Evolutionary conservation across 1,284 basidiomycete genomes (phyloP).

Genomic region (Apiotrichum montevideense): DNA sequence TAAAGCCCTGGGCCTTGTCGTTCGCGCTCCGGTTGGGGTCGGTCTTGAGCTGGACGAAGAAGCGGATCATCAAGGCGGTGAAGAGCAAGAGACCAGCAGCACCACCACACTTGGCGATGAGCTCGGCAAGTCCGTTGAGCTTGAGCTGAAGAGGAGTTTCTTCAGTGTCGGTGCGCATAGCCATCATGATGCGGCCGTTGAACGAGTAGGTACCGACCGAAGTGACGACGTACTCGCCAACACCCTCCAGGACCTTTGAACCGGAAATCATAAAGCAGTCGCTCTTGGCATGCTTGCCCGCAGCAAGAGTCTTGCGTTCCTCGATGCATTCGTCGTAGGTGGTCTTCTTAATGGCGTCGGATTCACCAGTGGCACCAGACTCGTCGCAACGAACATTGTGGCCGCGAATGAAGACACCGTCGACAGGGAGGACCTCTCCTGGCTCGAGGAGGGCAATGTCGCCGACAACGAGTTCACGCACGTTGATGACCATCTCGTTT

Average conservation of each 20-base stretch:
- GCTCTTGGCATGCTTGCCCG: conserved; percentile 54
- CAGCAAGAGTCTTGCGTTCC: conserved; percentile 42
- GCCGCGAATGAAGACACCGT: conserved; percentile 86
- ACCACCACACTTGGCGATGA: conserved; percentile 87
- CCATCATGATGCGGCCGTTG: conserved; percentile 92
- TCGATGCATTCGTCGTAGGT: conserved; percentile 70
- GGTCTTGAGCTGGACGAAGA: conserved; percentile 76
- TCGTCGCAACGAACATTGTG: conserved; percentile 96
- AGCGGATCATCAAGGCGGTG: conserved; percentile 80
- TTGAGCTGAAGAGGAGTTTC: conserved; percentile 87
- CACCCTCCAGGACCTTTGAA: conserved; percentile 91
- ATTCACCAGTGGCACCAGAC: conserved; percentile 92
- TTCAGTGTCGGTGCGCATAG: conserved; percentile 43
- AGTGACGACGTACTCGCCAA: conserved; percentile 86
- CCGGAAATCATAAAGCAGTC: conserved; percentile 94
- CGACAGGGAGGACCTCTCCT: conserved; percentile 91
- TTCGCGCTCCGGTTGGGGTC: conserved; percentile 58
- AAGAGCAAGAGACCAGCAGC: conserved; percentile 79
- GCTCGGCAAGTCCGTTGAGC: conserved; percentile 82
- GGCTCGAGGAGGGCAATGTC: conserved; percentile 89
- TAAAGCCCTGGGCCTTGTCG: conserved; percentile 72
- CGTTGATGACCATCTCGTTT: conserved; percentile 68
- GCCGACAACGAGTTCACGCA: conserved; percentile 86
- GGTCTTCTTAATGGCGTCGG: conserved; percentile 86
- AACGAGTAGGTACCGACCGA: conserved; percentile 88